Percentiles rank a stretch among this genome's conserved stretches.
These are phyloP conservation scores for Spencermartinsiella ligniputridi DNA, from an alignment of 1,139 yeast genomes.

Conservation along the genomic window DNA sequence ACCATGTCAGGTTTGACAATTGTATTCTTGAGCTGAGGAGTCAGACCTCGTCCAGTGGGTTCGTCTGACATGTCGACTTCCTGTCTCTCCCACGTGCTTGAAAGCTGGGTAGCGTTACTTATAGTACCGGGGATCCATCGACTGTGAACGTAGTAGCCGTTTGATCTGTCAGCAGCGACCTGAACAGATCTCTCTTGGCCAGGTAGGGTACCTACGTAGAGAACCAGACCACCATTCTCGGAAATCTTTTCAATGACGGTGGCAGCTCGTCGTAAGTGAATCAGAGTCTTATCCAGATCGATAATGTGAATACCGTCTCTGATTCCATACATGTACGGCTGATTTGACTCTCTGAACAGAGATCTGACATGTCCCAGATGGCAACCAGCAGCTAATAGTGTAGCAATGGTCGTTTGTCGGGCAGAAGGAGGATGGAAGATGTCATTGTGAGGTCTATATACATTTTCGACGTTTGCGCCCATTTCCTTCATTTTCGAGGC, in stretches of 20 bases:
- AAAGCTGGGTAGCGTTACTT: conserved; percentile 76
- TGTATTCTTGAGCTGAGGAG: conserved; percentile 34
- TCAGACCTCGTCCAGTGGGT: conserved; percentile 55
- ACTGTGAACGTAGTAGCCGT: conserved; percentile 75
- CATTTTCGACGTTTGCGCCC: conserved; percentile 62
- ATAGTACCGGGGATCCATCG: conserved; percentile 96
- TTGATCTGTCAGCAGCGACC: conserved; percentile 71
- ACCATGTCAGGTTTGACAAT: conserved; percentile 81
- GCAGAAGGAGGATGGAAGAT: conserved; percentile 54
- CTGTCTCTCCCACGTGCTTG: conserved; percentile 51
- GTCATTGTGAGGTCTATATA: conserved; percentile 68
- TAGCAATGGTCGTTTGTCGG: conserved; percentile 57
- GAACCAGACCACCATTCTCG: conserved; percentile 75
- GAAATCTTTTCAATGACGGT: conserved; percentile 77
- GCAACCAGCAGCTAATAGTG: conserved; percentile 85
- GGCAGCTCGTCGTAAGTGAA: conserved; percentile 72
- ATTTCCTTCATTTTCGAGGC: conserved; percentile 48
- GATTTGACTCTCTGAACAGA: conserved; percentile 78
- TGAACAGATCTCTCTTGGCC: conserved; percentile 74
- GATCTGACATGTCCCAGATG: conserved; percentile 88
- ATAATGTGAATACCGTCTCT: conserved; percentile 87
- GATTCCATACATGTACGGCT: conserved; percentile 81
- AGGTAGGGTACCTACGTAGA: conserved; percentile 79
- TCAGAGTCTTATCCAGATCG: conserved; percentile 77
- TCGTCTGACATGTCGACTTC: conserved; percentile 66